Evolutionary conservation across 2,329 filamentous ascomycete genomes (phyloP), one percentile per base, ranked within the genome.

Genomic region (Truncatella angustata): DNA sequence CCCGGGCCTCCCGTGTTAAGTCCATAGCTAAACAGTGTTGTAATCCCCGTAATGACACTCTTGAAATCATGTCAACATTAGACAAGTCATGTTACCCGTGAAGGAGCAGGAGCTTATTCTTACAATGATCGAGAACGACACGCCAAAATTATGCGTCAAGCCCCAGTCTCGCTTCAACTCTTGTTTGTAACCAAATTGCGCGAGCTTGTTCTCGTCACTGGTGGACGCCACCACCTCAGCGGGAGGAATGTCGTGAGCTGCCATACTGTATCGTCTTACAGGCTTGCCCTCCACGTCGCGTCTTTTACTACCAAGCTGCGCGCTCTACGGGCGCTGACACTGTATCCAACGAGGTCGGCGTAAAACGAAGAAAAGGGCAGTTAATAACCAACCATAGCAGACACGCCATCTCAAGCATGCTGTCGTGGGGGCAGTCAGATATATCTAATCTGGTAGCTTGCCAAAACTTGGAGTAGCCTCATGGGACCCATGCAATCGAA

Each of bases 51-150:
- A 54, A 84, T 80, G 47, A 84, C 78, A 50, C 76, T 80, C 77
- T 80, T 48, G n/a, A 20, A 18, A 28, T 6, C 21, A 32, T 12
- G 21, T 2, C n/a, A 47, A 16, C 21, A 6, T 16, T 47, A n/a
- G 16, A 23, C 3, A 44, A 20, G 11, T 24, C 40, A 44, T 20
- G 10, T n/a, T 26, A 21, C 10, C 40, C 18, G 4, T 7, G 7
- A 32, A 32, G 2, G 28, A 26, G 40, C 18, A 20, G 12, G 18
- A 16, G 40, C 43, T 14, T 34, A 35, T 9, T 65, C 76, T 56
- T 60, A 80, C 77, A 61, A 84, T 84, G 58, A 84, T 84, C 5
- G 79, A 81, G 62, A 84, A 84, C 0, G 79, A 83, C 5, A 84
- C 78, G 24, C 81, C 81, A 67, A 84, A 84, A 60, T 84, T 84